A percentile compares a stretch with the other conserved stretches of the same genome.
Evolutionary conservation across 2,329 filamentous ascomycete species (phyloP).

Genomic region (Fusarium sp.): DNA sequence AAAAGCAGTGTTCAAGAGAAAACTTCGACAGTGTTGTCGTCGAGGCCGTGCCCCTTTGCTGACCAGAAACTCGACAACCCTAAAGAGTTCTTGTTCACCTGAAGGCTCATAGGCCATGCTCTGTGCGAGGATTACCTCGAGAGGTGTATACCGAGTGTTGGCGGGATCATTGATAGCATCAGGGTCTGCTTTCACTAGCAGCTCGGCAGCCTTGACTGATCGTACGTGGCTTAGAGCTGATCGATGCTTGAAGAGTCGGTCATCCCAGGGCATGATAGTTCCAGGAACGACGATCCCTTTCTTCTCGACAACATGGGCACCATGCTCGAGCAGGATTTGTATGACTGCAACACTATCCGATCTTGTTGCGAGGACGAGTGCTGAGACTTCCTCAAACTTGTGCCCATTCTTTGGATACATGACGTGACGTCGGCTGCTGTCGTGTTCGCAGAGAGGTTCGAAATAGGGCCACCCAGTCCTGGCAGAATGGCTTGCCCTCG

Average conservation of each 20-base stretch:
- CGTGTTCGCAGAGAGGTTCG: neutral
- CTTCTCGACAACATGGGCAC: neutral
- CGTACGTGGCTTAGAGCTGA: conserved; percentile 4
- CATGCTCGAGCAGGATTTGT: neutral
- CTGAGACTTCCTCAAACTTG: neutral
- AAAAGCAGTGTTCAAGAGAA: neutral
- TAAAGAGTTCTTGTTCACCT: neutral
- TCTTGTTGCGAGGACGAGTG: neutral
- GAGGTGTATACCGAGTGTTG: neutral
- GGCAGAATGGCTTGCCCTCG: neutral
- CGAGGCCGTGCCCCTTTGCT: neutral
- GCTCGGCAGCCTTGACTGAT: conserved; percentile 3
- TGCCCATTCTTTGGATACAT: neutral
- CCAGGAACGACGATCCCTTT: neutral
- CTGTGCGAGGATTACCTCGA: conserved; percentile 9
- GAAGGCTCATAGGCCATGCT: neutral
- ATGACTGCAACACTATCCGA: neutral
- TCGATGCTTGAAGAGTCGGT: neutral
- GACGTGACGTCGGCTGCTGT: neutral
- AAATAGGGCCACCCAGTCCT: neutral
- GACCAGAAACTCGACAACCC: neutral
- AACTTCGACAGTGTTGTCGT: neutral
- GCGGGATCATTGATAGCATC: conserved; percentile 1
- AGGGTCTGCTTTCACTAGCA: neutral
- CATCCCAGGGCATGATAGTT: neutral